phyloP scores from a whole-genome alignment of 2,329 filamentous ascomycete genomes.

The Pseudocercospora fijiensis region DNA sequence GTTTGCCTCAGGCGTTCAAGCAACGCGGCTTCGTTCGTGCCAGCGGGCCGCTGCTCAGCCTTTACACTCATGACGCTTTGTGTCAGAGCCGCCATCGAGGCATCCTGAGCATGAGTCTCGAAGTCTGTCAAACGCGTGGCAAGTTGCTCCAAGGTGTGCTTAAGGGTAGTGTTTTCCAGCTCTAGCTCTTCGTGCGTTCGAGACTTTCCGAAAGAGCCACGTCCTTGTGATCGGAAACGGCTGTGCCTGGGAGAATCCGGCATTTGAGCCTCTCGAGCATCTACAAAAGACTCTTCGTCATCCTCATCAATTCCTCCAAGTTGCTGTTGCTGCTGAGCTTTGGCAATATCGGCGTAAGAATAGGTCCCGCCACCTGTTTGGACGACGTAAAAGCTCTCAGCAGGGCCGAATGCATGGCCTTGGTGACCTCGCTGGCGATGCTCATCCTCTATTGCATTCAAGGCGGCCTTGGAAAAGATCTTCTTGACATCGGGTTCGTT shows the following conservation, averaged over 20 bases:
- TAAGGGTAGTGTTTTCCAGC: slow-evolving; percentile 82
- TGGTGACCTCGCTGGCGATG: slow-evolving; percentile 49
- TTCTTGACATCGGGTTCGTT: slow-evolving; percentile 69
- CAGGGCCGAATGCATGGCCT: slow-evolving; percentile 54
- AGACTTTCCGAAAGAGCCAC: slow-evolving; percentile 40
- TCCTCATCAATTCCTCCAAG: slow-evolving; percentile 44
- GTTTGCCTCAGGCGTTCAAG: slow-evolving; percentile 45
- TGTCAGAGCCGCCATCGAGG: slow-evolving; percentile 68
- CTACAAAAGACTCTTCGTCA: slow-evolving; percentile 83
- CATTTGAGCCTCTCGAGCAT: slow-evolving; percentile 68
- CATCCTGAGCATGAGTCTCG: slow-evolving; percentile 86
- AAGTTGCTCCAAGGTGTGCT: slow-evolving; percentile 80
- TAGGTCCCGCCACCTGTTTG: slow-evolving; percentile 87
- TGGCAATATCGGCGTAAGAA: slow-evolving; percentile 81
- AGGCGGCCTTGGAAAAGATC: slow-evolving; percentile 80
- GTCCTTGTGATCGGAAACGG: slow-evolving; percentile 43
- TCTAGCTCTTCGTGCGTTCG: slow-evolving; percentile 85
- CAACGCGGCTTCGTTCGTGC: slow-evolving; percentile 60
- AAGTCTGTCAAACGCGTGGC: slow-evolving; percentile 88
- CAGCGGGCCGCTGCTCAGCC: slow-evolving; percentile 19
- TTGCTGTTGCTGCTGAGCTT: slow-evolving; percentile 47
- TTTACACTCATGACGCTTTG: slow-evolving; percentile 66
- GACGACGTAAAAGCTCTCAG: slow-evolving; percentile 87
- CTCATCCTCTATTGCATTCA: slow-evolving; percentile 71
- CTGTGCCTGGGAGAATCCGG: slow-evolving; percentile 43